Evolutionary conservation across 805 yeast genomes (phyloP), one percentile per base, ranked within the genome.

Genomic region (Wickerhamiella slavikovae): DNA sequence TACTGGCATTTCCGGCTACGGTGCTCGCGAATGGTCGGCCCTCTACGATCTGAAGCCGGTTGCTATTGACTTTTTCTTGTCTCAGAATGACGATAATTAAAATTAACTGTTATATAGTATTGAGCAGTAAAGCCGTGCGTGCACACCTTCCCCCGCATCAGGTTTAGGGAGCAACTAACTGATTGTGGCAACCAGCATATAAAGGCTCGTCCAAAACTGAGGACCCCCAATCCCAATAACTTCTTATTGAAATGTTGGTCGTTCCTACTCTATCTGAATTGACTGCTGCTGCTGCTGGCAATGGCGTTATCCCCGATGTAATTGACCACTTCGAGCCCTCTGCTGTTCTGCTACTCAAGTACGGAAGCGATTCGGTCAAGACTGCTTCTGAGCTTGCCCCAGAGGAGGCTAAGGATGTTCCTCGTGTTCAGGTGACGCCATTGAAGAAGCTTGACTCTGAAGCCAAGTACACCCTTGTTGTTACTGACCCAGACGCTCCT

Each of bases 401-500:
- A 5, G 60, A 55, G 3, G 74, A 70, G 27, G 71, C 93, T 17
- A 91, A 76, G 52, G 40, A 50, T n/a, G 44, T 41, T 26, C 94
- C 94, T 21, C 41, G 49, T 19, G 58, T 82, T 33, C 74, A 72
- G 38, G 69, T 76, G 52, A 67, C 82, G 11, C 55, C 70, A 37
- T 51, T 55, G 31, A 60, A 62, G 25, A 60, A 58, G 38, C 60
- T 57, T 37, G n/a, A n/a, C n/a, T 53, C 63, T 22, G 44, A 54
- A 11, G 49, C 59, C 16, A 52, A 62, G 29, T 82, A 75, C 54
- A 68, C 89, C 8, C 54, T 83, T 39, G 76, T 77, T 3, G 41
- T 82, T 39, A 83, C 94, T 5, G 94, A 82, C 51, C 95, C 95
- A 1, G 94, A 82, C 57, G 94, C 94, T 5, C 95, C 95, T 10